Conservation (phyloP, 305 asterid species). For the Rubia occidens region DNA sequence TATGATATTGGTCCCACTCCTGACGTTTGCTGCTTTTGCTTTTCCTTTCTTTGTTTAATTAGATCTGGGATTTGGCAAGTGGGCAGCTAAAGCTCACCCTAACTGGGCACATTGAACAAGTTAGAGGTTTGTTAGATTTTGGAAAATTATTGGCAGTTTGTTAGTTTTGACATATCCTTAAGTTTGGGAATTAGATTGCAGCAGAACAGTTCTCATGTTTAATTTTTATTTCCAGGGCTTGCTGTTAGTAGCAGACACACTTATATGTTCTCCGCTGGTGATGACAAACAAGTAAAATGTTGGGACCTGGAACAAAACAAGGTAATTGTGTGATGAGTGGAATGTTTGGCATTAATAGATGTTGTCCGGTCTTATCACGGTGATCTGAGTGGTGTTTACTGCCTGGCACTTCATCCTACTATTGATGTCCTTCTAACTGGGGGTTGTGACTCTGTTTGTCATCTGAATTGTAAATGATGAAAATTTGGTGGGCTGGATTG, state of each 20-base stretch:
- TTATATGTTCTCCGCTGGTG: slow-evolving; percentile 99
- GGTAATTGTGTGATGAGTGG: slow-evolving; percentile 30
- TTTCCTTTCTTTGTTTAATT: slow-evolving; percentile 15
- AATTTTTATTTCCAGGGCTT: slow-evolving; percentile 50
- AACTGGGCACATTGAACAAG: slow-evolving; percentile 94
- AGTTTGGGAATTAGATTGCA: not conserved
- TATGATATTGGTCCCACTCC: not conserved
- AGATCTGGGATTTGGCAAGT: slow-evolving; percentile 98
- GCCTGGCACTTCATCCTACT: slow-evolving; percentile 92
- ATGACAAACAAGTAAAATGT: slow-evolving; percentile 94
- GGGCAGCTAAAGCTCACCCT: slow-evolving; percentile 84
- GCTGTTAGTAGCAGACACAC: slow-evolving; percentile 88
- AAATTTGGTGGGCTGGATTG: too few relatives aligned
- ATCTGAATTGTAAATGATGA: too few relatives aligned
- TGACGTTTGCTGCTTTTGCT: slow-evolving; percentile 3
- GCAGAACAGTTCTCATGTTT: slow-evolving; percentile 10
- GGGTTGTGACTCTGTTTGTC: slow-evolving; percentile 97
- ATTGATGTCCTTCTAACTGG: slow-evolving; percentile 84
- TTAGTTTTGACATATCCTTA: not conserved
- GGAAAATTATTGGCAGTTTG: not conserved
- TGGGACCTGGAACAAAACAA: slow-evolving; percentile 99
- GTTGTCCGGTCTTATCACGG: slow-evolving; percentile 63
- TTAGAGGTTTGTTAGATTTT: slow-evolving; percentile 63
- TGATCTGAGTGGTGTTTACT: slow-evolving; percentile 93
- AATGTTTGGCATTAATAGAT: not conserved